These are phyloP conservation scores for Nigrospora osmanthi DNA, from an alignment of 2,329 filamentous ascomycete species.

Conservation along the genomic window DNA sequence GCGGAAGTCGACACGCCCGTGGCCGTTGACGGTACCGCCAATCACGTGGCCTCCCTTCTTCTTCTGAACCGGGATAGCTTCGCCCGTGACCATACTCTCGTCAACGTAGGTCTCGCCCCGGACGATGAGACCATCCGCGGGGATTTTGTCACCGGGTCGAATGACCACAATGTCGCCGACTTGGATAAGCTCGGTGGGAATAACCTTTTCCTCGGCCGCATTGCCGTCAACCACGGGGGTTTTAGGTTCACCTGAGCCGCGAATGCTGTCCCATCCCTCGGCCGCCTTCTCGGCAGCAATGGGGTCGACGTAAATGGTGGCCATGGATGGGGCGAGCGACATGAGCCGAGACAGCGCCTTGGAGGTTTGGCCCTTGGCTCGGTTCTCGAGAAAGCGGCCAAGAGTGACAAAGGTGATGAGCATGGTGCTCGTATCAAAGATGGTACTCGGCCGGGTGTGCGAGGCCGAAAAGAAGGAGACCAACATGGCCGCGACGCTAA, in stretches of 20 bases:
- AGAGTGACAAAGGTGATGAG: slow-evolving; percentile 92
- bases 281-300: slow-evolving; percentile 88
- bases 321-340: slow-evolving; percentile 94
- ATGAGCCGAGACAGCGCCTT: slow-evolving; percentile 89
- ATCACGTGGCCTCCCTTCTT: slow-evolving; percentile 72
- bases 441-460: slow-evolving; percentile 74
- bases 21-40: slow-evolving; percentile 91
- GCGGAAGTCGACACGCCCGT: slow-evolving; percentile 83
- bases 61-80: slow-evolving; percentile 92
- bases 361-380: slow-evolving; percentile 92
- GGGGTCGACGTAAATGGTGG: slow-evolving; percentile 90
- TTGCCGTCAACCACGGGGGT: slow-evolving; percentile 40
- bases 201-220: slow-evolving; percentile 71
- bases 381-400: slow-evolving; percentile 86
- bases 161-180: slow-evolving; percentile 90
- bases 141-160: slow-evolving; percentile 92
- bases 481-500: slow-evolving; percentile 80
- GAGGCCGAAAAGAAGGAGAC: slow-evolving; percentile 70
- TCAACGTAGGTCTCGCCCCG: slow-evolving; percentile 90
- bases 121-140: slow-evolving; percentile 81
- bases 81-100: slow-evolving; percentile 97
- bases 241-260: slow-evolving; percentile 34
- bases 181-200: slow-evolving; percentile 90
- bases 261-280: slow-evolving; percentile 60
- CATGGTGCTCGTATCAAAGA: slow-evolving; percentile 98